Evolutionary conservation across 2,329 filamentous ascomycete genomes (phyloP).

Genomic region (Ilyonectria destructans): DNA sequence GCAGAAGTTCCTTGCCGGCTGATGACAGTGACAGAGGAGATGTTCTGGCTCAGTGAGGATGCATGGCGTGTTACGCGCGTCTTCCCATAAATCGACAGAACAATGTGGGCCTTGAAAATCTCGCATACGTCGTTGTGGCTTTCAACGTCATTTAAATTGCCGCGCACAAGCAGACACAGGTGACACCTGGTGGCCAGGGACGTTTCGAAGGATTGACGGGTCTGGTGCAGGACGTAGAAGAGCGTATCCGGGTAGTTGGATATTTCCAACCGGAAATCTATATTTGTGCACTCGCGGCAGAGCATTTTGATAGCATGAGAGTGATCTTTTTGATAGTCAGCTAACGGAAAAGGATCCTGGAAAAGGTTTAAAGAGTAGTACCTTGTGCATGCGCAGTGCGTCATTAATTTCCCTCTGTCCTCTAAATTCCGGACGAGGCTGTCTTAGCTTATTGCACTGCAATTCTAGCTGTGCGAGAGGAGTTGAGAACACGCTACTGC

Average conservation of each 20-base stretch:
- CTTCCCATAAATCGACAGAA: not conserved
- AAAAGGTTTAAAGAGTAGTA: no score
- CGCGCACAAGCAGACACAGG: conserved; percentile 9
- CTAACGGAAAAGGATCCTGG: no score
- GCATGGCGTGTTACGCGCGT: not conserved
- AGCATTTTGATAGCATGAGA: conserved; percentile 4
- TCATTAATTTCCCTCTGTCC: no score
- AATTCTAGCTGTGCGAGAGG: no score
- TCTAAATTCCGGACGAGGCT: no score
- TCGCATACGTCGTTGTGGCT: not conserved
- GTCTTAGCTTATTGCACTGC: no score
- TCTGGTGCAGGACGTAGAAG: conserved; percentile 11
- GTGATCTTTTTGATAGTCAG: no score
- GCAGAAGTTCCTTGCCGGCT: not conserved
- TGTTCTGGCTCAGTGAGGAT: not conserved
- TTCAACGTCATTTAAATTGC: not conserved
- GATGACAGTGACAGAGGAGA: not conserved
- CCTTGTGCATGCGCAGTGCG: no score
- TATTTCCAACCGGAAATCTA: not conserved
- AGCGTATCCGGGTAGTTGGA: not conserved
- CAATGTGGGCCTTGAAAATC: not conserved
- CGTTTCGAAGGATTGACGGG: not conserved
- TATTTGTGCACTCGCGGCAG: not conserved
- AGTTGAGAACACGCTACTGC: no score
- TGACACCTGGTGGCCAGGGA: conserved; percentile 1